phyloP scores from a whole-genome alignment of 2,329 filamentous ascomycete genomes.

The Penicillium olsonii region DNA sequence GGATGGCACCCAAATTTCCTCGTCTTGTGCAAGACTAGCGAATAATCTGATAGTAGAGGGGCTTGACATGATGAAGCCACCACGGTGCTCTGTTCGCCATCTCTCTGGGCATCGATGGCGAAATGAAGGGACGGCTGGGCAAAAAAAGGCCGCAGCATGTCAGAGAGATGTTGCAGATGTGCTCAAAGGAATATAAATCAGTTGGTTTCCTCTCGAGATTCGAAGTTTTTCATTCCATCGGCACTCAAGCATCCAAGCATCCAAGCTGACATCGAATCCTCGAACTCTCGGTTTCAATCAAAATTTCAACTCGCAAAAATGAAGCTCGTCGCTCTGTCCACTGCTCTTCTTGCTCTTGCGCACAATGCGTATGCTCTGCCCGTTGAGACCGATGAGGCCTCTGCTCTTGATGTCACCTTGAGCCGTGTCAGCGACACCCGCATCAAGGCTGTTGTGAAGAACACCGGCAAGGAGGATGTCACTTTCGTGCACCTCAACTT shows the following conservation, averaged over 20 bases:
- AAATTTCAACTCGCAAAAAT: conserved; percentile 14
- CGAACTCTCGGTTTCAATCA: neutral
- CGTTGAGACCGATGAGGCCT: conserved; percentile 12
- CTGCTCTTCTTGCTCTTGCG: conserved; percentile 24
- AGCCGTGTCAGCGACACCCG: conserved; percentile 33
- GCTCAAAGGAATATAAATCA: conserved; percentile 1
- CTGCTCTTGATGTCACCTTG: conserved; percentile 35
- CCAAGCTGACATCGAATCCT: neutral
- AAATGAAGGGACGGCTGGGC: neutral
- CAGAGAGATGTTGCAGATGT: neutral
- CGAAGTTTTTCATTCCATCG: neutral
- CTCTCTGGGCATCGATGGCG: neutral
- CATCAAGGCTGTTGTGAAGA: conserved; percentile 40
- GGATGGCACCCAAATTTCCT: neutral
- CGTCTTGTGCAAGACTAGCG: neutral
- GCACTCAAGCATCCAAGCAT: neutral
- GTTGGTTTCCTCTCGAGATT: neutral
- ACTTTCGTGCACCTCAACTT: conserved; percentile 41
- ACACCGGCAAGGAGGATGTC: conserved; percentile 34
- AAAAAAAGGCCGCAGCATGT: neutral
- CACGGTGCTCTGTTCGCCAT: conserved; percentile 15
- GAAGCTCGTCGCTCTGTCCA: conserved; percentile 22
- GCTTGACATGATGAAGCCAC: conserved; percentile 8
- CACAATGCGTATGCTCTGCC: conserved; percentile 23
- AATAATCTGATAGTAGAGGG: neutral